Evolutionary conservation across 805 yeast species (phyloP).

Genomic region (Metschnikowia colocasiae): DNA sequence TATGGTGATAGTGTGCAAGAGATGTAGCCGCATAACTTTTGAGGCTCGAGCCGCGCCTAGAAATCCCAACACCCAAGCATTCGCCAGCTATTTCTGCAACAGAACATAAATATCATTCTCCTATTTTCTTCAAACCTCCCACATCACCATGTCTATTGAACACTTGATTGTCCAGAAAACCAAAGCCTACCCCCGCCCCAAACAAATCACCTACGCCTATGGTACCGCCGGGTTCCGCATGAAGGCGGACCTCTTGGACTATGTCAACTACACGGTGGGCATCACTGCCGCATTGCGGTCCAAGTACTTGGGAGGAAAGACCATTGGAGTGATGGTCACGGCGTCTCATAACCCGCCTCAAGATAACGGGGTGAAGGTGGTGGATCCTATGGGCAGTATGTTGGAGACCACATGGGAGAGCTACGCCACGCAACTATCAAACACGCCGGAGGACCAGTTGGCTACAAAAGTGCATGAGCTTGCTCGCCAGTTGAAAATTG

Average conservation of each 20-base stretch:
- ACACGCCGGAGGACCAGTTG: slow-evolving; percentile 50
- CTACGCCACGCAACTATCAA: slow-evolving; percentile 76
- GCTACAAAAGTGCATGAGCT: slow-evolving; percentile 35
- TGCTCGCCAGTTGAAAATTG: slow-evolving; percentile 42
- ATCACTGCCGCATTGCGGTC: slow-evolving; percentile 81
- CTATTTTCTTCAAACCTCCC: not conserved
- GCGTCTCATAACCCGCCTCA: slow-evolving; percentile 92
- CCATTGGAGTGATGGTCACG: slow-evolving; percentile 94
- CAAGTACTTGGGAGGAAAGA: slow-evolving; percentile 58
- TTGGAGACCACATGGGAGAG: slow-evolving; percentile 79
- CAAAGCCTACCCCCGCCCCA: slow-evolving; percentile 43
- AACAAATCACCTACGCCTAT: slow-evolving; percentile 47
- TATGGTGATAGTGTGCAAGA: not conserved
- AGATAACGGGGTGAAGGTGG: slow-evolving; percentile 65
- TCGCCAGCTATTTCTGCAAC: not conserved
- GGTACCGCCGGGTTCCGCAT: slow-evolving; percentile 99
- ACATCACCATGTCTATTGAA: slow-evolving; percentile 7
- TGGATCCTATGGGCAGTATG: slow-evolving; percentile 93
- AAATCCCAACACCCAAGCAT: not conserved
- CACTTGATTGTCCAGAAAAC: slow-evolving; percentile 8
- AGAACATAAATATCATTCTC: not conserved
- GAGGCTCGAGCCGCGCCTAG: not conserved
- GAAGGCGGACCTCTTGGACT: slow-evolving; percentile 63
- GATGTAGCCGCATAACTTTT: not conserved
- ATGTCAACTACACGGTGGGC: slow-evolving; percentile 80